These are phyloP conservation scores for Cardamine resedifolia DNA, from an alignment of 345 rosid genomes.

Conservation along the genomic window DNA sequence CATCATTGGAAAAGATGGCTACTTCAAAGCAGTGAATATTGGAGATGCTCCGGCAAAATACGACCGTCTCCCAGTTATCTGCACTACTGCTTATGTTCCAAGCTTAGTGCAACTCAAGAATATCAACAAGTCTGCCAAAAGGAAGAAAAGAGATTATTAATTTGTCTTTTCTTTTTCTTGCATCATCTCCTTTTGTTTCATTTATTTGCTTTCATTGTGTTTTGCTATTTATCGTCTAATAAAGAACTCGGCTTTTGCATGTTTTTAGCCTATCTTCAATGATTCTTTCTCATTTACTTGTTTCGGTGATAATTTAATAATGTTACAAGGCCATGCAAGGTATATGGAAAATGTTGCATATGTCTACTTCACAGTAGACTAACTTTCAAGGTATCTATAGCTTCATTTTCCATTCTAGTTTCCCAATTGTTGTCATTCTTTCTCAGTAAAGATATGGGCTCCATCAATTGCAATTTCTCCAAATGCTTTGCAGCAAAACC, in stretches of 20 bases:
- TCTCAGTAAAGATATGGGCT: slow-evolving; percentile 63
- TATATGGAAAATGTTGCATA: neutral
- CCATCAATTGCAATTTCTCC: slow-evolving; percentile 66
- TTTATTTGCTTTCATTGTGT: neutral
- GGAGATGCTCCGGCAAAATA: neutral
- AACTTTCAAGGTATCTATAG: slow-evolving; percentile 48
- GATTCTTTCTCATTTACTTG: neutral
- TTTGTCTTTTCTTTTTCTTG: neutral
- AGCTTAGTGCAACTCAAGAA: neutral
- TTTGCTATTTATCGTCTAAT: neutral
- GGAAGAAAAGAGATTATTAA: neutral
- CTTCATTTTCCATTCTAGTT: slow-evolving; percentile 60
- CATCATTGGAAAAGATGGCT: slow-evolving; percentile 1
- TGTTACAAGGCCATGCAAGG: neutral
- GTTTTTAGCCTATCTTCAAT: neutral
- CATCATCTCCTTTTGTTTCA: neutral
- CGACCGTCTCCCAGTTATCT: neutral
- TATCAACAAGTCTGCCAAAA: neutral
- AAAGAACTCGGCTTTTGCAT: neutral
- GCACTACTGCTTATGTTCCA: neutral
- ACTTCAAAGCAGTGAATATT: neutral
- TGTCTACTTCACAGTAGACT: neutral
- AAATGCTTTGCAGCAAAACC: slow-evolving; percentile 51
- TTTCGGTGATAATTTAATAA: neutral
- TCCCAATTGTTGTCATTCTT: slow-evolving; percentile 78